Base-by-base conservation (phyloP, 768 basidiomycete genomes). In the Sistotremastrum niveocremeum region DNA sequence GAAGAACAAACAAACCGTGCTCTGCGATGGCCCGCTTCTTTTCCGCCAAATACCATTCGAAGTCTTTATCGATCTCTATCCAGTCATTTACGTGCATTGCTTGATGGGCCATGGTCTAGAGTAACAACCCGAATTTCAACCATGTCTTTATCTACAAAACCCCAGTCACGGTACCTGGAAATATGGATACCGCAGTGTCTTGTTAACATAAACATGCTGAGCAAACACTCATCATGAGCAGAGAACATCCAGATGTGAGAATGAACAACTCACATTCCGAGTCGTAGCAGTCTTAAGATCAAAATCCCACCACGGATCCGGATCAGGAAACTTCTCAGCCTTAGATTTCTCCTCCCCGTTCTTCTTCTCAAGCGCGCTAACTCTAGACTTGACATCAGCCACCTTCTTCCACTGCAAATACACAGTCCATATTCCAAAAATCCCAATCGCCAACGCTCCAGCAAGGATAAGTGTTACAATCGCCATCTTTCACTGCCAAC, bases 51-150 rank as follows among this genome's bases (percentile, higher is more conserved):
- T 64, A 63, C 54, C 59, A 61, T 39, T 46, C 42, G 53, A 57
- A 61, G 35, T 64, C 58, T 31, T 55, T 56, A 53, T 63, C 62
- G 30, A 65, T 60, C 49, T 65, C 64, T 31, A 65, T 65, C 64
- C 64, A 65, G 47, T 64, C 52, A 51, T 63, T 60, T 42, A 60
- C 55, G 35, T 64, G 54, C 60, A 64, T 62, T 0, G 62, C 57
- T 42, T 63, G 64, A 46, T 65, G 64, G 3, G 64, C 57, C 62
- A 59, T 62, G 35, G 57, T 57, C 57, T 56, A 39, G 38, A 42
- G 12, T 32, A 11, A 34, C 32, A 20, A 33, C 5, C 5, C 11
- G 36, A 11, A 32, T 7, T 29, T 34, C 28, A 42, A 7, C 20
- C 12, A 30, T 8, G 48, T 28, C 33, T 31, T 2, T 34, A 44